A percentile compares a stretch with the other conserved stretches of the same genome.
These are phyloP conservation scores for Discostella pseudostelligera DNA, from an alignment of 108 stramenopile species.

Conservation along the genomic window DNA sequence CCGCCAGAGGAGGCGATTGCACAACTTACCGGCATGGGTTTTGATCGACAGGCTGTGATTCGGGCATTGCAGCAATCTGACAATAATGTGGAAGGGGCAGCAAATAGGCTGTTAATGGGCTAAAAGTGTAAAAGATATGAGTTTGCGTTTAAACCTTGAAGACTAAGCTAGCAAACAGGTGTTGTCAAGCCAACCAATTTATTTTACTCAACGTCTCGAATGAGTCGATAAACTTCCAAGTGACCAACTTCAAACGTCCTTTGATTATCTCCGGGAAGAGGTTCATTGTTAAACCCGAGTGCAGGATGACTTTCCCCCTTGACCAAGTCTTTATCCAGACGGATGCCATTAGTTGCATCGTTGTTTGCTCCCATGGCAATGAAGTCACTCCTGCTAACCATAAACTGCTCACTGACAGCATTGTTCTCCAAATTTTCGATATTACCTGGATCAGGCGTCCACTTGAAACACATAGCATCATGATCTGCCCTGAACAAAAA, in stretches of 20 bases:
- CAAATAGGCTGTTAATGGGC: conserved; percentile 69
- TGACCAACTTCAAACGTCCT: conserved; percentile 70
- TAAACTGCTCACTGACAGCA: conserved; percentile 74
- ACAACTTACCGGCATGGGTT: conserved; percentile 82
- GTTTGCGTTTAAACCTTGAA: no score
- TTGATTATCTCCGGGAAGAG: conserved; percentile 42
- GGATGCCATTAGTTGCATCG: conserved; percentile 63
- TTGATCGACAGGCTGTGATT: conserved; percentile 72
- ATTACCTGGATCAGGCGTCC: conserved; percentile 51
- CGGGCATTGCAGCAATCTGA: conserved; percentile 61
- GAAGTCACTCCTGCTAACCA: conserved; percentile 60
- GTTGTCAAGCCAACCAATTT: conserved; percentile 16
- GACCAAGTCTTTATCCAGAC: conserved; percentile 80
- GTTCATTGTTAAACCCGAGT: conserved; percentile 76
- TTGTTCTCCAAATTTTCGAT: conserved; percentile 34
- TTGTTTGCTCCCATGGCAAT: conserved; percentile 80
- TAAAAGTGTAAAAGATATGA: not conserved
- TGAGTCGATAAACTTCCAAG: conserved; percentile 71
- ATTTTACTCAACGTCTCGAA: conserved; percentile 15
- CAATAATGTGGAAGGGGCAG: conserved; percentile 89
- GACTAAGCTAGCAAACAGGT: conserved; percentile 16
- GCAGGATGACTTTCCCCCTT: conserved; percentile 64
- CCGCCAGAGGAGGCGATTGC: conserved; percentile 72
- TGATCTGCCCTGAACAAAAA: conserved; percentile 76
- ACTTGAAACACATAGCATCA: conserved; percentile 70